Base-by-base conservation (phyloP, 2,329 filamentous ascomycete species). In the Fusarium xylarioides region DNA sequence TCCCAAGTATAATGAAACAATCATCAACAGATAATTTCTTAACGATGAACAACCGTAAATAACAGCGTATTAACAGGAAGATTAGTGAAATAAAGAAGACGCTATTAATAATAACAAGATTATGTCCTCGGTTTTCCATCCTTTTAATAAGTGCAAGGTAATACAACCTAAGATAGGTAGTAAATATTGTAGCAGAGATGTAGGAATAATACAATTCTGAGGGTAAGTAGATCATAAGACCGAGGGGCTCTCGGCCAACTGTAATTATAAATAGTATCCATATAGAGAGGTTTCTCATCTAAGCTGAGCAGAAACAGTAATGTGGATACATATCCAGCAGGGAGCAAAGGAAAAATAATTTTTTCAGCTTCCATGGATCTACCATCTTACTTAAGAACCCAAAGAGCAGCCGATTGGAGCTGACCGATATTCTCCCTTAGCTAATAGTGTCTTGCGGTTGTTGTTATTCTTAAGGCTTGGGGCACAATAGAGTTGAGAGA, bases 1-100 rank as follows among this genome's bases (percentile, higher is more conserved):
- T 15, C 40, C 1, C 40, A 23, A 43, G 40, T 23, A 43, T 43
- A 0, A 43, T 43, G 2, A 43, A 43, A 16, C 23, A 43, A 23
- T 43, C 40, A 23, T 43, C n/a, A 0, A 3, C 8, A 16, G 40
- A 43, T 14, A 23, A 11, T 43, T 43, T 43, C n/a, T 23, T 43
- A 0, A 16, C 2, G 0, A 43, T 23, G 5, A 23, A 23, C 0
- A 43, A 11, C 3, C n/a, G n/a, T 4, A 43, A 5, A 43, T 11
- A 43, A 23, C n/a, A 43, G 3, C 40, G 40, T 43, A 43, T 23
- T 0, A 43, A 9, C 4, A 43, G 9, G 14, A 6, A 16, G 40
- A 4, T 16, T 0, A 43, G n/a, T 23, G n/a, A 43, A 43, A 43
- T 43, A 7, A 43, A 43, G 21, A 43, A 23, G 9, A 43, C 14